Percentiles rank a stretch among this genome's conserved stretches.
Conservation (phyloP, 1,139 yeast genomes). For the Debaryomyces nepalensis region DNA sequence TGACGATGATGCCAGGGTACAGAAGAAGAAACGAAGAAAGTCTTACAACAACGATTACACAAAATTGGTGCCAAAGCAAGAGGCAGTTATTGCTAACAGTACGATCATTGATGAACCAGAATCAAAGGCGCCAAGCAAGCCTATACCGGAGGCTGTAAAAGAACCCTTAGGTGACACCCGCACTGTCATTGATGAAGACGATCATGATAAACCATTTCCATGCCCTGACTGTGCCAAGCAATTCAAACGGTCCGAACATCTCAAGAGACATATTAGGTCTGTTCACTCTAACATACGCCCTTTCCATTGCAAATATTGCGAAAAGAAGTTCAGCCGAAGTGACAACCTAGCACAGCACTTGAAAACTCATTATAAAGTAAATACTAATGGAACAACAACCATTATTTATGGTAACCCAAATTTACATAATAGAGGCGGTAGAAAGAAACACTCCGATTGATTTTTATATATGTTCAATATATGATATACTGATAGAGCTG, state of each 20-base stretch:
- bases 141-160: not conserved
- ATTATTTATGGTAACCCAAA: conserved; percentile 46
- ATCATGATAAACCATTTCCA: conserved; percentile 44
- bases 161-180: not conserved
- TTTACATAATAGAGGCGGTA: conserved; percentile 28
- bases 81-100: not conserved
- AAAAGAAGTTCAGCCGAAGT: conserved; percentile 50
- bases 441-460: conserved; percentile 14
- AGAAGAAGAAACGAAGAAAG: conserved; percentile 23
- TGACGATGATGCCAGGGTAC: conserved; percentile 9
- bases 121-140: not conserved
- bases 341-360: conserved; percentile 57
- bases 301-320: conserved; percentile 54
- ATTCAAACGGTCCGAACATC: conserved; percentile 53
- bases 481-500: not conserved
- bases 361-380: conserved; percentile 50
- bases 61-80: not conserved
- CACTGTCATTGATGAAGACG: conserved; percentile 18
- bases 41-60: conserved; percentile 16
- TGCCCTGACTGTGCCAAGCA: conserved; percentile 52
- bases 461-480: conserved; percentile 7
- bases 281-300: conserved; percentile 55
- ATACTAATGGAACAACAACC: conserved; percentile 41
- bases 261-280: conserved; percentile 52
- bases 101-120: conserved; percentile 2